A percentile compares a stretch with the other conserved stretches of the same genome.
Evolutionary conservation across 2,329 filamentous ascomycete species (phyloP).

Genomic region (Cladosporium sp.): DNA sequence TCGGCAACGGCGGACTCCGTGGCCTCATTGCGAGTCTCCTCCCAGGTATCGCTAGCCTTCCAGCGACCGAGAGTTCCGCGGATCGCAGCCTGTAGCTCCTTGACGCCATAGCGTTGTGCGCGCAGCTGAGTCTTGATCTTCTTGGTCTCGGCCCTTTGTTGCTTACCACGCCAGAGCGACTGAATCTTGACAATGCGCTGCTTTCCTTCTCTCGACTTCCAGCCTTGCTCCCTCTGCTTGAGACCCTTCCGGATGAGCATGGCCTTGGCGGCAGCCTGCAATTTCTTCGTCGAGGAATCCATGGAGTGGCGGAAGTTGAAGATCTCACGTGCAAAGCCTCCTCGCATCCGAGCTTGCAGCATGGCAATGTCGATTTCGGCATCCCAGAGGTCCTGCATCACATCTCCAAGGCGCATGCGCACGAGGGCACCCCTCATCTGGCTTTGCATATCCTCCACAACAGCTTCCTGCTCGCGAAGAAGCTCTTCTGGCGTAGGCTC

Average conservation of each 20-base stretch:
- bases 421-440: conserved; percentile 77
- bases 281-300: conserved; percentile 68
- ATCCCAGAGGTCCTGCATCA: conserved; percentile 89
- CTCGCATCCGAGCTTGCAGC: conserved; percentile 79
- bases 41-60: conserved; percentile 46
- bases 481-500: conserved; percentile 85
- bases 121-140: conserved; percentile 42
- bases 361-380: conserved; percentile 71
- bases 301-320: conserved; percentile 76
- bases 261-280: conserved; percentile 75
- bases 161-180: conserved; percentile 67
- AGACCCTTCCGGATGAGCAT: conserved; percentile 64
- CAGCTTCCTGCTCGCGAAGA: conserved; percentile 65
- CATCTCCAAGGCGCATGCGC: conserved; percentile 67
- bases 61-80: conserved; percentile 50
- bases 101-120: conserved; percentile 41
- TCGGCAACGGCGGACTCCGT: conserved; percentile 30
- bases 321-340: conserved; percentile 80
- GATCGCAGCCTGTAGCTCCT: conserved; percentile 37
- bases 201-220: conserved; percentile 57
- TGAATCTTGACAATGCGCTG: conserved; percentile 71
- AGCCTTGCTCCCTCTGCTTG: conserved; percentile 57
- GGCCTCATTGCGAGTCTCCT: conserved; percentile 28
- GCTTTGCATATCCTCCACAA: conserved; percentile 74
- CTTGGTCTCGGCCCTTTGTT: conserved; percentile 40